phyloP scores from a whole-genome alignment of 1,284 basidiomycete genomes.

The Cerrena zonata region DNA sequence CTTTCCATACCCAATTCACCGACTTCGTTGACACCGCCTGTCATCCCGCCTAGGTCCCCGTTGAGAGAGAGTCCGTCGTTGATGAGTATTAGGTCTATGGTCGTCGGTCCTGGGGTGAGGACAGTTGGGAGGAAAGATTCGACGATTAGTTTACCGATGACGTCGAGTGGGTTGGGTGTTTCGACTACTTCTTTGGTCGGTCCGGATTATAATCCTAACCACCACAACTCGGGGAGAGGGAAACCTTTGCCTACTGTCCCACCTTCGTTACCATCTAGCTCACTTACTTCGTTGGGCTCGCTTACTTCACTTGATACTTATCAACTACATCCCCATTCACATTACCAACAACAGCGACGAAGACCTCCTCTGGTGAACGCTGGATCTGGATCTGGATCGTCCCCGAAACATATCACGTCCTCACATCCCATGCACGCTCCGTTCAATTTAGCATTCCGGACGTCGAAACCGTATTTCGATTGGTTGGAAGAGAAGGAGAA shows the following conservation, averaged over 20 bases:
- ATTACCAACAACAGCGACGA: neutral
- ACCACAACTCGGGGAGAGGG: neutral
- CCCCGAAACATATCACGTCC: conserved; percentile 3
- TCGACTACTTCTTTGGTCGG: neutral
- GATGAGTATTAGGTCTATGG: neutral
- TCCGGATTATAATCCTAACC: too few relatives aligned
- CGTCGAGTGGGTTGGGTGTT: neutral
- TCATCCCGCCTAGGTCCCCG: neutral
- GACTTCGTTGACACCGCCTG: neutral
- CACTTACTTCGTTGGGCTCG: too few relatives aligned
- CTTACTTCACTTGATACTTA: neutral
- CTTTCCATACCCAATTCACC: too few relatives aligned
- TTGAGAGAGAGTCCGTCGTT: conserved; percentile 1
- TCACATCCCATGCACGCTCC: conserved; percentile 27
- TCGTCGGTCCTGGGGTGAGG: neutral
- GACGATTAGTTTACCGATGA: neutral
- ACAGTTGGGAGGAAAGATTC: neutral
- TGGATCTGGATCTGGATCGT: neutral
- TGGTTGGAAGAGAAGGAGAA: conserved; percentile 34
- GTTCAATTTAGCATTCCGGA: conserved; percentile 32
- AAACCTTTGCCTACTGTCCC: neutral
- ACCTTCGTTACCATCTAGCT: too few relatives aligned
- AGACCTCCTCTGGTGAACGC: neutral
- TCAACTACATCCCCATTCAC: neutral
- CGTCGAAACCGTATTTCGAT: conserved; percentile 30